Evolutionary conservation across 805 yeast genomes (phyloP).

Genomic region (Nakazawaea ernobii): DNA sequence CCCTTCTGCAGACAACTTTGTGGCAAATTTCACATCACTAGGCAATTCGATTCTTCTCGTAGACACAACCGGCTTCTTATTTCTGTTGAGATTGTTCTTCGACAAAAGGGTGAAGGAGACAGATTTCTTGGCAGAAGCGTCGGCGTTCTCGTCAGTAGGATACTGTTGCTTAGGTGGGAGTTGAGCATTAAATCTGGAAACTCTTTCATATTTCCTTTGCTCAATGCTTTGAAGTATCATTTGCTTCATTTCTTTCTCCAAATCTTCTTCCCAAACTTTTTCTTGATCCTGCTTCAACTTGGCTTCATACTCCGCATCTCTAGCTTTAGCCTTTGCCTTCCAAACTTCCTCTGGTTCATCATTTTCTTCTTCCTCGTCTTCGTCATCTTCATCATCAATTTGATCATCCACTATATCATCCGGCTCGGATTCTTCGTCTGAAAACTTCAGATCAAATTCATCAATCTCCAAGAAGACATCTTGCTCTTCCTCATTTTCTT

Average conservation of each 20-base stretch:
- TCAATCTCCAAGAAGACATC: conserved; percentile 10
- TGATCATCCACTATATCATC: conserved; percentile 7
- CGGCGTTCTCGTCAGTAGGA: not conserved
- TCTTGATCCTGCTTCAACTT: conserved; percentile 35
- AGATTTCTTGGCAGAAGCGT: conserved; percentile 1
- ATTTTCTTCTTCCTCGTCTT: conserved; percentile 18
- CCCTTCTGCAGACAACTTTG: conserved; percentile 44
- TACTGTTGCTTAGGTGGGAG: conserved; percentile 8
- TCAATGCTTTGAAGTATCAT: conserved; percentile 48
- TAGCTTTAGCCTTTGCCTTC: conserved; percentile 13
- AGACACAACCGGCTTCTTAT: conserved; percentile 35
- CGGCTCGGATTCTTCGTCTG: conserved; percentile 8
- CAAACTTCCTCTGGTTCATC: conserved; percentile 23
- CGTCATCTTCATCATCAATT: conserved; percentile 13
- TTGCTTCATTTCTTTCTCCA: conserved; percentile 52
- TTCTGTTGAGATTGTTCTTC: conserved; percentile 27
- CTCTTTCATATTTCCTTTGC: conserved; percentile 26
- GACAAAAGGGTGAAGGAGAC: conserved; percentile 51
- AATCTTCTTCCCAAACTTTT: conserved; percentile 38
- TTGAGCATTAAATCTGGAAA: conserved; percentile 23
- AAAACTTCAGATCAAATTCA: conserved; percentile 2
- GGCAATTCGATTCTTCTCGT: conserved; percentile 44
- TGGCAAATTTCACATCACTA: conserved; percentile 45
- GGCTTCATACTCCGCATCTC: conserved; percentile 30
- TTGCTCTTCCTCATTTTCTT: conserved; percentile 10